Percentiles rank a stretch among this genome's conserved stretches.
Evolutionary conservation across 768 basidiomycete genomes (phyloP).

Genomic region (Trametes elegans): DNA sequence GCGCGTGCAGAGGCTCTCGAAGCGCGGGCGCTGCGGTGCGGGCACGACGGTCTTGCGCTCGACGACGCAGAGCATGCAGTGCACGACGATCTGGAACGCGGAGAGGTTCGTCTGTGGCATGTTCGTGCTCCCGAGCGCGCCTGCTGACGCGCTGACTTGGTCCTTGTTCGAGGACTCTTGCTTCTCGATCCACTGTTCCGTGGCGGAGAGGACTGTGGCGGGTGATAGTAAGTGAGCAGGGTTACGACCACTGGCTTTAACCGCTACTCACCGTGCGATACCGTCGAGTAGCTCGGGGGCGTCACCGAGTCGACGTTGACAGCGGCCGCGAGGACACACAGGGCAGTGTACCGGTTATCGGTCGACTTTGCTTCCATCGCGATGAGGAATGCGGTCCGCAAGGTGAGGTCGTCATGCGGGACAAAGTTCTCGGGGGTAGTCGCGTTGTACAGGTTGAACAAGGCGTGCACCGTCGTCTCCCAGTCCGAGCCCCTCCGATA

Average conservation of each 20-base stretch:
- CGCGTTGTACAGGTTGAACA: not conserved
- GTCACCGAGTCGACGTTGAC: not conserved
- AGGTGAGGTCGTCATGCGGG: not conserved
- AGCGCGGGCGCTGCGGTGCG: not conserved
- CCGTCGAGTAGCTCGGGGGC: not conserved
- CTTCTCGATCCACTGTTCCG: slow-evolving; percentile 2
- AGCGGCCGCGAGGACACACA: not conserved
- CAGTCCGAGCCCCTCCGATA: not conserved
- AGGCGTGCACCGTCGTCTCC: not conserved
- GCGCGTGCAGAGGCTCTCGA: not conserved
- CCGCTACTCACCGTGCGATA: not conserved
- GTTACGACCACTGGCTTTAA: too few relatives aligned
- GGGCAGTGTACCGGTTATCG: not conserved
- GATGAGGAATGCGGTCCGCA: not conserved
- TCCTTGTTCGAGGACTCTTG: not conserved
- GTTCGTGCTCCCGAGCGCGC: too few relatives aligned
- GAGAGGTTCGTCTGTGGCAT: not conserved
- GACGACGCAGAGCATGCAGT: slow-evolving; percentile 1
- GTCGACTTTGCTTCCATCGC: not conserved
- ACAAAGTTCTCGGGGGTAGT: not conserved
- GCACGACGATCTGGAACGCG: not conserved
- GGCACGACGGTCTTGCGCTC: not conserved
- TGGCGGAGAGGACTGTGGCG: not conserved
- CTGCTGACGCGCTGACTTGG: not conserved
- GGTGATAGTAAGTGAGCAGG: not conserved